Conservation (phyloP, 83 land plant species). For the Thuja plicata region DNA sequence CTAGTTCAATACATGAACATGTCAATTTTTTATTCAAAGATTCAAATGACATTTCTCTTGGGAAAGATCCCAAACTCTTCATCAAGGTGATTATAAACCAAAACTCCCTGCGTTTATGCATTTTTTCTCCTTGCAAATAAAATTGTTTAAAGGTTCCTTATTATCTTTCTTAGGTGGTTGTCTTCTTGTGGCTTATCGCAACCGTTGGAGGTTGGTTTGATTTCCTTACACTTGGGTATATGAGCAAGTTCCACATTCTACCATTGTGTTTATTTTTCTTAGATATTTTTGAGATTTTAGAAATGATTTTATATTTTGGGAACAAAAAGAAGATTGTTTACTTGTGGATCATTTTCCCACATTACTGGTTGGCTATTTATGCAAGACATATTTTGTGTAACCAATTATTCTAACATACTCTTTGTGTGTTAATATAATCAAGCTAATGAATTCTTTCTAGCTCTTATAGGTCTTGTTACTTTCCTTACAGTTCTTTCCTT, state of each 20-base stretch:
- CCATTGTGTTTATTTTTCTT: too few species aligned
- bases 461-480: conserved; percentile 45
- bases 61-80: conserved; percentile 1
- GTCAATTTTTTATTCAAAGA: not conserved
- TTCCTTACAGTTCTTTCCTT: conserved; percentile 56
- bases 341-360: too few species aligned
- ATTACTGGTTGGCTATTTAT: too few species aligned
- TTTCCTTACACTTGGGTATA: conserved; percentile 18
- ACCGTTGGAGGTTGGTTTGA: conserved; percentile 25
- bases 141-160: not conserved
- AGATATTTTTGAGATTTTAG: too few species aligned
- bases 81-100: not conserved
- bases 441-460: not conserved
- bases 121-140: not conserved
- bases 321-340: not conserved
- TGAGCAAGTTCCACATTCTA: too few species aligned
- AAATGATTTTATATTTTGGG: too few species aligned
- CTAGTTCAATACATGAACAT: not conserved
- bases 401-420: too few species aligned
- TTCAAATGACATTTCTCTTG: conserved; percentile 7
- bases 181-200: conserved; percentile 19
- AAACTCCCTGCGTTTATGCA: not conserved
- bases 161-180: conserved; percentile 16
- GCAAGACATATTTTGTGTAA: too few species aligned
- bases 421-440: not conserved